Evolutionary conservation across 2,329 filamentous ascomycete species (phyloP).

Genomic region (Kalmusia sp.): DNA sequence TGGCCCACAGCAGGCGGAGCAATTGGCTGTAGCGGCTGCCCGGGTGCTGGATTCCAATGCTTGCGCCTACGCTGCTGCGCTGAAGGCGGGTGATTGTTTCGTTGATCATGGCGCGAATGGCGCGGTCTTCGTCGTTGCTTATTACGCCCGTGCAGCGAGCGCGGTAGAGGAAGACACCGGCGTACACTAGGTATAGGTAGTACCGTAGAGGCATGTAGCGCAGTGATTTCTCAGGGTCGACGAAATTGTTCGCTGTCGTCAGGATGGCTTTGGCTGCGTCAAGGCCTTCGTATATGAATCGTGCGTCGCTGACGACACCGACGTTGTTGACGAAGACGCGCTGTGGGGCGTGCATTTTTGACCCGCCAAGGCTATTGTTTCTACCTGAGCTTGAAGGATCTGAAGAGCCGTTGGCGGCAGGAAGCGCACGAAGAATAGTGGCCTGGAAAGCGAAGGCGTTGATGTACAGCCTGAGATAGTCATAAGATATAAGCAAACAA

Average conservation of each 20-base stretch:
- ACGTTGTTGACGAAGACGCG: slow-evolving; percentile 59
- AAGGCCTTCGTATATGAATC: slow-evolving; percentile 59
- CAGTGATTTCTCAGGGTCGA: slow-evolving; percentile 54
- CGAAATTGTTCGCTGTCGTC: slow-evolving; percentile 59
- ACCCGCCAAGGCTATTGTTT: slow-evolving; percentile 6
- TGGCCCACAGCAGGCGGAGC: slow-evolving; percentile 56
- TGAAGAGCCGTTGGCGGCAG: slow-evolving; percentile 29
- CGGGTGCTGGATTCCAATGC: slow-evolving; percentile 52
- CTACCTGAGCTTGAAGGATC: slow-evolving; percentile 7
- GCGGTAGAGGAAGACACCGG: slow-evolving; percentile 57
- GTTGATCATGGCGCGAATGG: slow-evolving; percentile 55
- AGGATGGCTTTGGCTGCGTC: slow-evolving; percentile 58
- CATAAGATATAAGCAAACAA: slow-evolving; percentile 72
- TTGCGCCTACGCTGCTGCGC: slow-evolving; percentile 48
- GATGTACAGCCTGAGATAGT: slow-evolving; percentile 75
- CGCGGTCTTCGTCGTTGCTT: slow-evolving; percentile 54
- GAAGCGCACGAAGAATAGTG: slow-evolving; percentile 60
- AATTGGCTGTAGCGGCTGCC: slow-evolving; percentile 56
- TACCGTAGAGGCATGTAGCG: slow-evolving; percentile 58
- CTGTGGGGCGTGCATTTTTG: slow-evolving; percentile 46
- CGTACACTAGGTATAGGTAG: slow-evolving; percentile 58
- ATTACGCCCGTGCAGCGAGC: slow-evolving; percentile 57
- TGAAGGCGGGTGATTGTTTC: slow-evolving; percentile 54
- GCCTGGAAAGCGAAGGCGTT: slow-evolving; percentile 80
- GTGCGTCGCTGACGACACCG: slow-evolving; percentile 55